phyloP scores from a whole-genome alignment of 2,329 filamentous ascomycete species.

The Colletotrichum abscissum region DNA sequence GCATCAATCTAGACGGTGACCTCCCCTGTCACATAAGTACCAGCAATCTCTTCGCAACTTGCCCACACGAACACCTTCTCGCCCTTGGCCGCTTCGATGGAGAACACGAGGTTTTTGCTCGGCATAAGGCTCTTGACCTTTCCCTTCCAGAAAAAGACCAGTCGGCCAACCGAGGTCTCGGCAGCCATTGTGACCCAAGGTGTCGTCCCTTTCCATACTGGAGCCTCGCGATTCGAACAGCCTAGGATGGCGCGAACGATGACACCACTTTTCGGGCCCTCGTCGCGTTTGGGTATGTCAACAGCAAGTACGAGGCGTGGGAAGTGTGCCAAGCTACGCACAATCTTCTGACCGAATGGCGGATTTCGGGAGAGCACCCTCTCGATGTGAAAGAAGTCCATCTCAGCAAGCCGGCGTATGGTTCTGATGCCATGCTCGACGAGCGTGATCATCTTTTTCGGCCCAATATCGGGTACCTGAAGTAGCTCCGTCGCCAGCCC shows the following conservation, averaged over 20 bases:
- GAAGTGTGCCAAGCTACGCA: slow-evolving; percentile 75
- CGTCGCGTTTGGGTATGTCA: slow-evolving; percentile 48
- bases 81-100: slow-evolving; percentile 61
- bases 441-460: slow-evolving; percentile 80
- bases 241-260: slow-evolving; percentile 75
- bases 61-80: slow-evolving; percentile 74
- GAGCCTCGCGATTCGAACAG: slow-evolving; percentile 74
- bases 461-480: slow-evolving; percentile 83
- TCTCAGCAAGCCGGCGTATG: slow-evolving; percentile 75
- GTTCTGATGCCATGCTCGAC: slow-evolving; percentile 75
- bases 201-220: slow-evolving; percentile 70
- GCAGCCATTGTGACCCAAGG: slow-evolving; percentile 81
- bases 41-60: slow-evolving; percentile 87
- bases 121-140: slow-evolving; percentile 74
- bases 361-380: slow-evolving; percentile 81
- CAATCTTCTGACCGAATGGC: slow-evolving; percentile 80
- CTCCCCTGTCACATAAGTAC: slow-evolving; percentile 55
- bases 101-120: slow-evolving; percentile 66
- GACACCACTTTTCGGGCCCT: slow-evolving; percentile 43
- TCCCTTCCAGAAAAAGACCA: slow-evolving; percentile 75
- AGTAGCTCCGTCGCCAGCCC: slow-evolving; percentile 76
- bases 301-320: slow-evolving; percentile 64
- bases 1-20: not conserved
- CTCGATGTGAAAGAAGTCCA: slow-evolving; percentile 81
- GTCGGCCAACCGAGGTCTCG: slow-evolving; percentile 74